Base-by-base conservation (phyloP, 1,284 basidiomycete species). In the Apiotrichum laibachii region DNA sequence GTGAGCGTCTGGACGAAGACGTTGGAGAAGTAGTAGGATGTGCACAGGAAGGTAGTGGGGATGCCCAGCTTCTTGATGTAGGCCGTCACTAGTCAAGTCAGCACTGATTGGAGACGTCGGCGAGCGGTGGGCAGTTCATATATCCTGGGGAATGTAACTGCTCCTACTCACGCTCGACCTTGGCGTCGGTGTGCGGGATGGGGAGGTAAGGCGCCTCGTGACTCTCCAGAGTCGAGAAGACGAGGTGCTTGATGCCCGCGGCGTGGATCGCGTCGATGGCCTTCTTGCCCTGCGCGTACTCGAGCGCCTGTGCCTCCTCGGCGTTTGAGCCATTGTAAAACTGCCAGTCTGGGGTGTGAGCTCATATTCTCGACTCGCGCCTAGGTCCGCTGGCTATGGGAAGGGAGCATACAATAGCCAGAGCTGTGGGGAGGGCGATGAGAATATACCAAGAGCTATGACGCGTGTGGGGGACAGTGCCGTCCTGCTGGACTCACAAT, bases 61-160 rank as follows among this genome's bases (percentile, higher is more conserved):
- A 69, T 33, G 22, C 49, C 53, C 22, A 46, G 51, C 31, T 56
- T 37, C 59, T 61, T 64, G 43, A 73, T 63, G 59, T 72, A 64
- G 31, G 61, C 53, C 39, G 64, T 60, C 5, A 70, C 67, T 59
- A n/a, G 50, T n/a, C 2, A 10, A 39, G 37, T 39, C 12, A 39
- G 16, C 12, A 10, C 7, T 19, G 21, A 7, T 39, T 2, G 34
- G 15, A 35, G 26, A 12, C 7, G 31, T 4, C 31, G 13, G 26
- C 21, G 6, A 18, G 19, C 12, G 19, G 35, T 8, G 35, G 13
- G 35, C 8, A 37, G 13, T 37, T 8, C 9, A 13, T 8, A 37
- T 37, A 13, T 8, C 13, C 15, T 11, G 15, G 39, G 9, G 39
- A 40, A 11, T 5, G 9, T 15, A 5, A 42, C 15, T 4, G 68